phyloP scores from a whole-genome alignment of 2,329 filamentous ascomycete species.

The Geosmithia morbida region DNA sequence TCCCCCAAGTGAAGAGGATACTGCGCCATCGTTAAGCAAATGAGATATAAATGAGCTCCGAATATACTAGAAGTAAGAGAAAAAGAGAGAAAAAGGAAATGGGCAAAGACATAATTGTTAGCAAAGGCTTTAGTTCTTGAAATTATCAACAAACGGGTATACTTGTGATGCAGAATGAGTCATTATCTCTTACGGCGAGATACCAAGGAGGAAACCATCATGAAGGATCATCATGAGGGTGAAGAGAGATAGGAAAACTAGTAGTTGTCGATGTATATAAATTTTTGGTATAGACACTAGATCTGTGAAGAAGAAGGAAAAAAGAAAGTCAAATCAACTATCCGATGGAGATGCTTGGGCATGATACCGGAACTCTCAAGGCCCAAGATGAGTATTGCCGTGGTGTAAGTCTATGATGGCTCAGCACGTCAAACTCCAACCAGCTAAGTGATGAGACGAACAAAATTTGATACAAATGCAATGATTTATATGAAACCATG shows the following conservation, averaged over 20 bases:
- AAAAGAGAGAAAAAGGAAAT: too few species aligned
- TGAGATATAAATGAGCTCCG: too few species aligned
- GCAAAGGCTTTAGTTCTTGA: not conserved
- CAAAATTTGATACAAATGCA: conserved; percentile 8
- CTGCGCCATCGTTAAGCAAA: not conserved
- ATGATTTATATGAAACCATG: conserved; percentile 9
- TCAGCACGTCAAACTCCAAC: not conserved
- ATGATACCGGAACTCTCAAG: not conserved
- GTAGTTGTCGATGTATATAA: too few species aligned
- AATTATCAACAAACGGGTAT: not conserved
- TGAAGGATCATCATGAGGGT: too few species aligned
- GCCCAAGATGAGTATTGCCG: not conserved
- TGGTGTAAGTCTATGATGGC: not conserved
- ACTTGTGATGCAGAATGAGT: conserved; percentile 9
- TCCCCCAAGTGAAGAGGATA: not conserved
- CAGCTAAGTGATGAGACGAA: conserved; percentile 8
- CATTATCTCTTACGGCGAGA: conserved; percentile 7
- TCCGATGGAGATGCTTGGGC: too few species aligned
- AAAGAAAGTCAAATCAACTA: too few species aligned
- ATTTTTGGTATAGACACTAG: too few species aligned
- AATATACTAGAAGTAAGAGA: too few species aligned
- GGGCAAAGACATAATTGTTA: too few species aligned
- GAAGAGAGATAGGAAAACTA: too few species aligned
- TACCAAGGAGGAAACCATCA: not conserved
- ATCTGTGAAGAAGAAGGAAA: too few species aligned